Evolutionary conservation across 2,329 filamentous ascomycete genomes (phyloP), one percentile per base, ranked within the genome.

Genomic region (Paracoccidioides brasiliensis): DNA sequence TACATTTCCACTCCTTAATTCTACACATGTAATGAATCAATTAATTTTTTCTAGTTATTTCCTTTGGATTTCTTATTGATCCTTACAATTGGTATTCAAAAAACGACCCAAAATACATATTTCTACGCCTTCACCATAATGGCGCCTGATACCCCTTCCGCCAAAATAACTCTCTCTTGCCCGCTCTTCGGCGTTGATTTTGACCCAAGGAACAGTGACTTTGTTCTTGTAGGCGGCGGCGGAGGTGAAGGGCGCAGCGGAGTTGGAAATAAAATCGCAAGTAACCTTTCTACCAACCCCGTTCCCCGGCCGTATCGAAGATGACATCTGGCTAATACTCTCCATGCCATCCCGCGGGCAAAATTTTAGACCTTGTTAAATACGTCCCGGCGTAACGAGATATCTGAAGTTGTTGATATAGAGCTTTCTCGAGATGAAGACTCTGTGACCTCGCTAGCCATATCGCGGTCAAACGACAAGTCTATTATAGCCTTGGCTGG

Each of bases 161-260:
- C 85, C 58, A 85, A 82, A 69, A 75, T 82, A 62, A 81, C 82
- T 55, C 80, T 94, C 61, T 81, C 83, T 56, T 96, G 91, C 70
- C 90, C 90, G 51, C 80, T 95, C 57, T 95, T 90, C 70, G 83
- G 86, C 55, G 86, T 89, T 68, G 90, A 90, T 66, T 96, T 95
- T 70, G 89, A 95, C 67, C 88, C 86, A 53, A 80, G 85, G 64
- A 83, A 94, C 73, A 79, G 84, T 57, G 80, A 80, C 60, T 83
- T 84, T 60, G 77, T 96, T 30, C 75, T 95, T 7, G 87, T 95
- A 41, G 89, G 85, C 58, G 91, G 91, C 53, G 91, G 91, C 59
- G 91, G 91, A 61, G 91, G 91, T 52, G 83, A 88, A 60, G 83
- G 86, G 51, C 81, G 82, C 61, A 89, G 82, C 62, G 90, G 89